Base-by-base conservation (phyloP, 208 protist genomes). In the Trypanosomatidae sp. region DNA sequence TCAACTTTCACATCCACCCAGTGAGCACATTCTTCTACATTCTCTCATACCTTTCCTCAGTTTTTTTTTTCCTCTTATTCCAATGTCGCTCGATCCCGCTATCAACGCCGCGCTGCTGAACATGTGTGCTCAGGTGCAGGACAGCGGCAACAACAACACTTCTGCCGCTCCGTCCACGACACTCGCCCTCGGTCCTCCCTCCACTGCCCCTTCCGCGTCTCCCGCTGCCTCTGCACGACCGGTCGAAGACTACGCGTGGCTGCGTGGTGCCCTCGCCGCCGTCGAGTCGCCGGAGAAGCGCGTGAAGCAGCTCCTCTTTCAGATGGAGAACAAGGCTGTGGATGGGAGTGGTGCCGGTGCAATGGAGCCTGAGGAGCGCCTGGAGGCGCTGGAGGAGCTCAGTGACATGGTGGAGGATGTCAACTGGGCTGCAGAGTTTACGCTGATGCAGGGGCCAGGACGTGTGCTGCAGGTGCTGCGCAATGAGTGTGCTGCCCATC, bases 331-430 rank as follows among this genome's bases (percentile, higher is more conserved):
- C 49, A 52, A 17, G 25, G 39, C 47, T 10, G 44, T 25, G 0
- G 76, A 72, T 17, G 66, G 62, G 19, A 53, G 36, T 0, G 55
- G 36, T 0, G 30, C 7, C 0, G 58, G 44, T 8, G 15, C 59
- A 1, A 17, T 49, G 46, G 46, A 64, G 10, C 22, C 28, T 15
- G 84, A 74, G 33, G 83, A 88, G 8, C 66, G 52, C 19, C 58
- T 64, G 13, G 85, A 81, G 12, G 82, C 80, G 7, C 53, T 94
- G 65, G 90, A 86, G 79, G 90, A 95, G 80, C 72, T 97, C n/a
- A 82, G 73, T 17, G 92, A 97, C 52, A 77, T 97, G 79, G 90
- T 97, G 8, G 92, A 97, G 72, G 92, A 97, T 77, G 86, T 95
- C 66, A 97, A 95, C 81, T 95, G 90, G 90, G 92, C 92, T 3